Base-by-base conservation (phyloP, 2,329 filamentous ascomycete species). In the Aspergillus glaucus region DNA sequence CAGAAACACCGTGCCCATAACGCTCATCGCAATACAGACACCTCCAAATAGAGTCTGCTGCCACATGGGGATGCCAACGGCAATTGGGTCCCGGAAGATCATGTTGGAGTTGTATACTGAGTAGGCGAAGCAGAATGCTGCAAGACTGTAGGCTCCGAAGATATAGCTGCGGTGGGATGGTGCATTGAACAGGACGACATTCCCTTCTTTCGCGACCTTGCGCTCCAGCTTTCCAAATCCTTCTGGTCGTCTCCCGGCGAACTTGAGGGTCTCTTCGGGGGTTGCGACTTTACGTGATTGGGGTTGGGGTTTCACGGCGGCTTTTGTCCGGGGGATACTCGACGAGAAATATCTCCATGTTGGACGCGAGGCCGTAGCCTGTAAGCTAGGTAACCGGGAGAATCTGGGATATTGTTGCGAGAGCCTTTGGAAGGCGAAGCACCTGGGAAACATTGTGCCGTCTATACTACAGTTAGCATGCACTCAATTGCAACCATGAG, bases 161-260 rank as follows among this genome's bases (percentile, higher is more conserved):
- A 85, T 76, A 64, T 83, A 85, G 67, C 76, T 75, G 49, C 78
- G 78, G 59, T 87, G 83, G 1, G 82, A 81, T 12, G 81, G 81
- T 1, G 79, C 78, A 58, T 84, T 75, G 71, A 86, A 88, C 40
- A 88, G 73, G 3, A 79, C 66, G 6, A 84, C 81, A 1, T 74
- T 68, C n/a, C 74, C 61, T 53, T 80, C 79, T 50, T 72, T 70
- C 12, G 80, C 78, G 34, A 88, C 75, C 50, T 75, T 65, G 6
- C 58, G 50, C 40, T 64, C 62, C 17, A 76, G 52, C 76, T 76
- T 58, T 76, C 74, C 67, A 77, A 82, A 47, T 68, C 73, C 58
- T 70, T 75, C 61, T 49, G 68, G 53, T 30, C 58, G 55, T 52
- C 50, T 49, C 21, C 58, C 58, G 12, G 59, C 58, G 45, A 59